These are phyloP conservation scores for Neotropicomus parvogracilis DNA, from an alignment of 1,284 basidiomycete species.

Conservation along the genomic window DNA sequence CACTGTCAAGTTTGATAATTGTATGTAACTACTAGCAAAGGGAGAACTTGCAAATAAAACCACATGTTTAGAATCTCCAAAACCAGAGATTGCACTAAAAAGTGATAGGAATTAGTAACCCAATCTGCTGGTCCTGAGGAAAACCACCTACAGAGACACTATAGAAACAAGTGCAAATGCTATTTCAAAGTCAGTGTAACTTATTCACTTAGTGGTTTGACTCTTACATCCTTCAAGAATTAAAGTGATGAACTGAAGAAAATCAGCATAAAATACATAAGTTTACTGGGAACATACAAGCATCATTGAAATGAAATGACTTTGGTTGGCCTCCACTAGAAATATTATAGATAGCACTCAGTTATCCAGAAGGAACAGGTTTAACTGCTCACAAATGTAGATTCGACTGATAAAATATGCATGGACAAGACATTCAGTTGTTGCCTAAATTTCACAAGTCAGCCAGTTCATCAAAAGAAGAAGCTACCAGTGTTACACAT, in stretches of 20 bases:
- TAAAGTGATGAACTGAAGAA: constrained; percentile 14
- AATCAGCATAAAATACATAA: neutral
- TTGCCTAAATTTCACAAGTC: constrained; percentile 11
- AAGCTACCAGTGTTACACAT: constrained; percentile 12
- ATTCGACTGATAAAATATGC: constrained; percentile 24
- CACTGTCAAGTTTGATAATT: constrained; percentile 15
- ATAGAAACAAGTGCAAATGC: constrained; percentile 40
- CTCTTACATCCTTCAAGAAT: constrained; percentile 23
- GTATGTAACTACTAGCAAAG: neutral
- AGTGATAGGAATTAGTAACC: neutral
- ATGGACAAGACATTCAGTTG: constrained; percentile 25
- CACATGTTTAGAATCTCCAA: neutral
- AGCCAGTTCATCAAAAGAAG: neutral
- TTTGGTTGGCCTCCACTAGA: constrained; percentile 11
- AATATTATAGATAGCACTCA: neutral
- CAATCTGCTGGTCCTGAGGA: neutral
- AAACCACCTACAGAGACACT: constrained; percentile 17
- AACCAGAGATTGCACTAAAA: constrained; percentile 2
- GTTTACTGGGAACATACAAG: constrained; percentile 23
- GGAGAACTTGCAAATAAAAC: constrained; percentile 3
- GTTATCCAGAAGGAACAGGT: neutral
- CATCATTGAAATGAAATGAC: neutral
- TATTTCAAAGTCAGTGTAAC: constrained; percentile 5
- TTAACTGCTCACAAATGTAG: constrained; percentile 20
- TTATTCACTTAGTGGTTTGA: neutral